Base-by-base conservation (phyloP, 2,329 filamentous ascomycete genomes). In the Rutstroemia sp. region DNA sequence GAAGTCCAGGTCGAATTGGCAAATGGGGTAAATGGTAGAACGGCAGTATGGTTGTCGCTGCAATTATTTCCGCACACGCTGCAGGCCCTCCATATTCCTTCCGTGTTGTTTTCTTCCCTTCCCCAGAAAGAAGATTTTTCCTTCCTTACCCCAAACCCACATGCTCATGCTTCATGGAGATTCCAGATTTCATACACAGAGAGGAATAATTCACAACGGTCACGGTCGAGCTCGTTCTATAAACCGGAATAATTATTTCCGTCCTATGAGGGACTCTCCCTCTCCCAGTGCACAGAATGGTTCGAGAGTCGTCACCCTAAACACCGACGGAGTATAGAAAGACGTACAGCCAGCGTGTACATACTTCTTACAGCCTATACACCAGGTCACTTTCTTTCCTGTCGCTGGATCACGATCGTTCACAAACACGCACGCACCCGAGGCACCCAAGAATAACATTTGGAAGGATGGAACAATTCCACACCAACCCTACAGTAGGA, bases 161-260 rank as follows among this genome's bases (percentile, higher is more conserved):
- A n/a, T 41, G 17, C 38, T 41, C 38, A 41, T 41, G 38, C 23
- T 23, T 23, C 9, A 16, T 41, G 14, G 14, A 41, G 14, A 41
- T 41, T 16, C 38, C 14, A 3, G n/a, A 41, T 8, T 41, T 9
- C 38, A 16, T 3, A 17, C 6, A 9, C 4, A 12, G 9, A 41
- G 38, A 41, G 38, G 38, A 41, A 41, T 9, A 41, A 41, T 41
- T 38, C 51, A 42, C 48, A 25, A 47, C 16, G 19, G 8, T 7
- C 7, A 16, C 21, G 21, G 38, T 54, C 51, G 51, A 54, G 34
- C 17, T 34, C 38, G 19, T 54, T 54, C 44, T 48, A 12, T 27
- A n/a, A 25, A 41, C 48, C 51, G 51, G 51, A 54, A 54, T 9
- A 54, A 54, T 41, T 48, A 41, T 48, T 54, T 54, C 51, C 51